Conservation (phyloP, 2,329 filamentous ascomycete genomes). For the Diaporthe sp. region DNA sequence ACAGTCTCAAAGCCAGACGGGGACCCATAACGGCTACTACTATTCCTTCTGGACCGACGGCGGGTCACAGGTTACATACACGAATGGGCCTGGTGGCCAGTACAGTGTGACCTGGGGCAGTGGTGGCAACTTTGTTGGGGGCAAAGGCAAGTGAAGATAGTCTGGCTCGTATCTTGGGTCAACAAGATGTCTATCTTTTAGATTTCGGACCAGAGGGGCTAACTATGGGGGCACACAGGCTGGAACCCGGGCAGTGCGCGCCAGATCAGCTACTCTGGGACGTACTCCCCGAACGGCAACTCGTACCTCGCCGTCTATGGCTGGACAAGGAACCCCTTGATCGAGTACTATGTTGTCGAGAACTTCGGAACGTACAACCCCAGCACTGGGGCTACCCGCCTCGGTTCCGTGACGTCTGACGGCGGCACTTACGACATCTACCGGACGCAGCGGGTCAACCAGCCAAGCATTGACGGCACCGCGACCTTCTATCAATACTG, state of each 20-base stretch:
- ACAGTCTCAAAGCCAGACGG: constrained; percentile 51
- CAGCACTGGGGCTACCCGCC: constrained; percentile 51
- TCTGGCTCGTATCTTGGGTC: constrained; percentile 45
- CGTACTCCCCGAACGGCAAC: constrained; percentile 46
- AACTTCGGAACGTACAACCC: constrained; percentile 60
- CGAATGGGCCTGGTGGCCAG: constrained; percentile 64
- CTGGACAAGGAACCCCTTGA: constrained; percentile 55
- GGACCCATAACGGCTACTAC: constrained; percentile 70
- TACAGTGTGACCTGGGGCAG: constrained; percentile 66
- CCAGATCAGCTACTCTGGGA: constrained; percentile 45
- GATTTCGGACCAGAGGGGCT: not conserved
- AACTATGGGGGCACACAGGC: constrained; percentile 1
- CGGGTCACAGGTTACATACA: constrained; percentile 65
- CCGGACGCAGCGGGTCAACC: constrained; percentile 53
- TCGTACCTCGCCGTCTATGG: constrained; percentile 53
- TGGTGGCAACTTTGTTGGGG: constrained; percentile 63
- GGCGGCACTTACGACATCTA: constrained; percentile 56
- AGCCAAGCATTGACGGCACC: constrained; percentile 63
- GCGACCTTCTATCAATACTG: constrained; percentile 66
- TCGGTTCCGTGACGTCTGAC: constrained; percentile 52
- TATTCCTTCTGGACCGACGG: constrained; percentile 74
- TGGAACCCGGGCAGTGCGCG: constrained; percentile 44
- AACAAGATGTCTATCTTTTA: too few species aligned
- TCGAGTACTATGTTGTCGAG: constrained; percentile 57
- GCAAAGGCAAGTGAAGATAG: constrained; percentile 60